A percentile compares a stretch with the other conserved stretches of the same genome.
These are phyloP conservation scores for Nymphaea thermarum DNA, from an alignment of 164 flowering plant genomes.

Conservation along the genomic window DNA sequence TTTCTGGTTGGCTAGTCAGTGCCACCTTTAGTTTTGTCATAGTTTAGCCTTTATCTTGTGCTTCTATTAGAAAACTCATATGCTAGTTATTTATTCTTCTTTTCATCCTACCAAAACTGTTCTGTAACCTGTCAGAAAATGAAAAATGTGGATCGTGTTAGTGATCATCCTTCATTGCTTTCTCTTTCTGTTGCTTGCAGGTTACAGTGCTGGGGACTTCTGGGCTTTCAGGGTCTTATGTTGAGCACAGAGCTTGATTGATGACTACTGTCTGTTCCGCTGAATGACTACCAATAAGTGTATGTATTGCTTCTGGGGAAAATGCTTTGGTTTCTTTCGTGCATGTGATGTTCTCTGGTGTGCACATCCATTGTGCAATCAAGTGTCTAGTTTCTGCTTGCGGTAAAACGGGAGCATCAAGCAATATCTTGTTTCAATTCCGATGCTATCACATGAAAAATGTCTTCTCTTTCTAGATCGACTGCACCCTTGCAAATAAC, in stretches of 20 bases:
- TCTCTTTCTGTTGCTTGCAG: constrained; percentile 9
- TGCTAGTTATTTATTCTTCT: too few species aligned
- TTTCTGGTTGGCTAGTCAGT: too few species aligned
- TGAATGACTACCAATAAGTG: neutral
- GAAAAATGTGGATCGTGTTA: neutral
- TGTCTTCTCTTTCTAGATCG: too few species aligned
- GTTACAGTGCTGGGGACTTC: constrained; percentile 28
- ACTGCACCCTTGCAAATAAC: too few species aligned
- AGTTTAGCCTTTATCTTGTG: too few species aligned
- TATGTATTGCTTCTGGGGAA: neutral
- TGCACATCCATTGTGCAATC: neutral
- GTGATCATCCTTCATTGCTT: too few species aligned
- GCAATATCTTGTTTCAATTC: neutral
- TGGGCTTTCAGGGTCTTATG: constrained; percentile 29
- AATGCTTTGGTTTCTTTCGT: neutral
- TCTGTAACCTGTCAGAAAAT: neutral
- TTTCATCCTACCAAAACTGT: too few species aligned
- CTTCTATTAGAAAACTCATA: too few species aligned
- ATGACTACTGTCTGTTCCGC: neutral
- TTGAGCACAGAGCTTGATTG: constrained; percentile 18
- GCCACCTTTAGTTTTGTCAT: too few species aligned
- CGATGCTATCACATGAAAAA: neutral
- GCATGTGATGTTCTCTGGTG: neutral
- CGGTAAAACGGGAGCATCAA: too few species aligned
- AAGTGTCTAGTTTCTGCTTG: too few species aligned